Conservation (phyloP, 257 asterid genomes). For the Gentiana dahurica region DNA sequence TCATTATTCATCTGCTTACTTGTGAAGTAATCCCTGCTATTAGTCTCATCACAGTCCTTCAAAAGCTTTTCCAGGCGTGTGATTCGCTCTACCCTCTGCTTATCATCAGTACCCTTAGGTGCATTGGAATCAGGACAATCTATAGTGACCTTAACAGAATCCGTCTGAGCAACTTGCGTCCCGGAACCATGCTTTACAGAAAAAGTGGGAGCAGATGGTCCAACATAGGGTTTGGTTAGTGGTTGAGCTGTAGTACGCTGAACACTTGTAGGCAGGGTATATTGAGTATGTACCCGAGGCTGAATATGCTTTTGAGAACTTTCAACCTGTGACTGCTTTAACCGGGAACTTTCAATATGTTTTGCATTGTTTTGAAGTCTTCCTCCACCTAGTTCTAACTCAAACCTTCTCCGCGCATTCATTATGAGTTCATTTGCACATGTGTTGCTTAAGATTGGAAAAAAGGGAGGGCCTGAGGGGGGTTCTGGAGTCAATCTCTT, state of each 20-base stretch:
- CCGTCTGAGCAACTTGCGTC: constrained; percentile 26
- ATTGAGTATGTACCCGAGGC: constrained; percentile 22
- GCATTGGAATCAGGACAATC: constrained; percentile 31
- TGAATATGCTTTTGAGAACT: constrained; percentile 32
- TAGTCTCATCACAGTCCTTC: constrained; percentile 63
- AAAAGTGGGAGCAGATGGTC: constrained; percentile 38
- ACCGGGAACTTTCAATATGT: constrained; percentile 30
- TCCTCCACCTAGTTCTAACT: constrained; percentile 76
- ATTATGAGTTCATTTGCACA: constrained; percentile 65
- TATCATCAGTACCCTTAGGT: constrained; percentile 33
- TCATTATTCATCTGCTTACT: constrained; percentile 40
- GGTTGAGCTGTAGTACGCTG: constrained; percentile 27
- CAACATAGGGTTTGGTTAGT: constrained; percentile 28
- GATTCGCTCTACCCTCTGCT: constrained; percentile 47
- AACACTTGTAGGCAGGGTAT: constrained; percentile 25
- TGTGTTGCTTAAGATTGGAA: constrained; percentile 30
- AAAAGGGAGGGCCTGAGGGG: constrained; percentile 47
- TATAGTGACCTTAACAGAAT: constrained; percentile 30
- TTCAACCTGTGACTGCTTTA: constrained; percentile 34
- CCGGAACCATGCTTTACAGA: constrained; percentile 33
- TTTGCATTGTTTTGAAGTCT: constrained; percentile 43
- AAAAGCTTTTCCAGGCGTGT: constrained; percentile 59
- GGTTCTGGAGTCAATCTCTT: constrained; percentile 80
- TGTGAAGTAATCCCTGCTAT: constrained; percentile 42
- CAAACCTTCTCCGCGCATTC: constrained; percentile 85